phyloP scores from a whole-genome alignment of 2,329 filamentous ascomycete genomes.

The Trichoderma atrobrunneum region DNA sequence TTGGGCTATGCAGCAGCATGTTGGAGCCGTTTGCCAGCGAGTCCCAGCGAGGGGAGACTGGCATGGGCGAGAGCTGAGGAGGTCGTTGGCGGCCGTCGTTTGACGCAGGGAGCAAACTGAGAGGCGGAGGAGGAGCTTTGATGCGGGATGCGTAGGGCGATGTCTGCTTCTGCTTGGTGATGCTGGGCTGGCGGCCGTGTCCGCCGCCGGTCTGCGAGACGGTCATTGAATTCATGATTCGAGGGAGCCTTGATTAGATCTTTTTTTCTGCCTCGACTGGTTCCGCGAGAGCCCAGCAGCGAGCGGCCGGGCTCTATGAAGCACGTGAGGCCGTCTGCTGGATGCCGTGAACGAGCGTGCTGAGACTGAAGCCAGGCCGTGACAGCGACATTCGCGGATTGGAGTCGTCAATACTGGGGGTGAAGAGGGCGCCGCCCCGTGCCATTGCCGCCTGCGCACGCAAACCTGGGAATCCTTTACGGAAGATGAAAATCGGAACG shows the following conservation, averaged over 20 bases:
- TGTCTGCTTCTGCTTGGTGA: conserved; percentile 24
- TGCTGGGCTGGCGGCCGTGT: conserved; percentile 17
- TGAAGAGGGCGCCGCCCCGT: conserved; percentile 15
- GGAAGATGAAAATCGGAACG: not conserved
- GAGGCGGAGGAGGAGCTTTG: conserved; percentile 21
- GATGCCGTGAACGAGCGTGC: not conserved
- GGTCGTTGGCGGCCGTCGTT: conserved; percentile 7
- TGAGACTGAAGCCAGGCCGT: not conserved
- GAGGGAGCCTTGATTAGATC: not conserved
- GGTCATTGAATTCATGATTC: conserved; percentile 25
- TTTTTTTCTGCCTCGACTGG: not conserved
- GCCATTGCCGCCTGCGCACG: conserved; percentile 21
- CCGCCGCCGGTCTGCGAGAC: conserved; percentile 21
- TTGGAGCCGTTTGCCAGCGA: conserved; percentile 32
- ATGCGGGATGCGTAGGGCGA: conserved; percentile 27
- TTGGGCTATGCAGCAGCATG: conserved; percentile 27
- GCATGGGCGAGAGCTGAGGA: conserved; percentile 34
- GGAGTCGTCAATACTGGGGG: conserved; percentile 5
- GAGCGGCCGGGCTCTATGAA: conserved; percentile 20
- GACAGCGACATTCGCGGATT: conserved; percentile 10
- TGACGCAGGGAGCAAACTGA: conserved; percentile 6
- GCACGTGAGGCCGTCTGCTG: conserved; percentile 11
- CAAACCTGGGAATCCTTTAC: not conserved
- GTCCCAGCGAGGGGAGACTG: conserved; percentile 47
- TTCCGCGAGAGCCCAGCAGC: conserved; percentile 25